Conservation (phyloP, 2,329 filamentous ascomycete species). For the Myriosclerotinia curreyana region DNA sequence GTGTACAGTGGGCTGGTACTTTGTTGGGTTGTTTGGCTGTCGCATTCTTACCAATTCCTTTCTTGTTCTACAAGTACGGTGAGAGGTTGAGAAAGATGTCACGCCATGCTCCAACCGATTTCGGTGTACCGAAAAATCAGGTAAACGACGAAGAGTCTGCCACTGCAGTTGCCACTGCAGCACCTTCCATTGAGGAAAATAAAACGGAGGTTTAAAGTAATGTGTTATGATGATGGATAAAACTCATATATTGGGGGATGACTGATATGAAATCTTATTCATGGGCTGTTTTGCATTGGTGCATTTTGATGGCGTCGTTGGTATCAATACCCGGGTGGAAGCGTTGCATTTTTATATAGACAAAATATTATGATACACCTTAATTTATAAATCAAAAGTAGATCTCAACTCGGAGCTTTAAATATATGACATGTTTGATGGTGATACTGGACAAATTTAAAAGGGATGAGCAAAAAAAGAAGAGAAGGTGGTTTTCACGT, state of each 20-base stretch:
- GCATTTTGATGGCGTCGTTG: slow-evolving; percentile 13
- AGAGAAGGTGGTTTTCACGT: background rate
- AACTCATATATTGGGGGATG: slow-evolving; percentile 3
- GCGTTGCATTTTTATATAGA: slow-evolving; percentile 13
- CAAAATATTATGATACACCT: no score
- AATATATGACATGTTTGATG: background rate
- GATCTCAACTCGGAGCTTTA: background rate
- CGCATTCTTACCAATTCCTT: slow-evolving; percentile 45
- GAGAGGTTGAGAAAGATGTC: slow-evolving; percentile 48
- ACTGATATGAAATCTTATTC: slow-evolving; percentile 10
- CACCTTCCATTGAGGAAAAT: slow-evolving; percentile 1
- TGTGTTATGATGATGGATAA: slow-evolving; percentile 3
- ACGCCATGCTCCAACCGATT: slow-evolving; percentile 26
- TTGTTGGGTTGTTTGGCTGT: slow-evolving; percentile 44
- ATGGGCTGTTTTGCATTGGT: background rate
- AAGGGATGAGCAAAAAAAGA: background rate
- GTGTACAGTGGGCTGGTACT: slow-evolving; percentile 43
- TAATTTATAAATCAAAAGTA: background rate
- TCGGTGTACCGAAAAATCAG: background rate
- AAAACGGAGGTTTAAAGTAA: slow-evolving; percentile 13
- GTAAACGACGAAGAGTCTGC: slow-evolving; percentile 14
- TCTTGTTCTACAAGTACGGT: slow-evolving; percentile 52
- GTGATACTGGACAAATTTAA: background rate
- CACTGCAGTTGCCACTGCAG: slow-evolving; percentile 8
- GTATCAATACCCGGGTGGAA: slow-evolving; percentile 14